Percentiles rank a stretch among this genome's conserved stretches.
Evolutionary conservation across 805 yeast genomes (phyloP).

Genomic region (Nakazawaea laoshanensis): DNA sequence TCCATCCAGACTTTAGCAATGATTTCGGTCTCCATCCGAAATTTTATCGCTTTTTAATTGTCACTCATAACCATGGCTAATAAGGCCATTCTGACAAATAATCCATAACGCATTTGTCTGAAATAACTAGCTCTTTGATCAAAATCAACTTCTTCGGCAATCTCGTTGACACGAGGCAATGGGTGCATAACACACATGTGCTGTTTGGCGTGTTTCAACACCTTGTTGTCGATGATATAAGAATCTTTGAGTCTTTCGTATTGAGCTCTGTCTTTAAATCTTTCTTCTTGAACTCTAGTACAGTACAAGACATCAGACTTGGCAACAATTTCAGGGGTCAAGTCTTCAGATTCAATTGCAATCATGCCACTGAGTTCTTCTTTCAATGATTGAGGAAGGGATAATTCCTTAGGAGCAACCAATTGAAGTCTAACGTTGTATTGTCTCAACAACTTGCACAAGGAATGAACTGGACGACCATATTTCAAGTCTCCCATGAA

Average conservation of each 20-base stretch:
- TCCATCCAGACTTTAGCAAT: slow-evolving; percentile 3
- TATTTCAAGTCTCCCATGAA: slow-evolving; percentile 98
- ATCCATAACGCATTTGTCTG: slow-evolving; percentile 98
- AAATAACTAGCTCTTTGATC: slow-evolving; percentile 99
- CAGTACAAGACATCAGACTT: slow-evolving; percentile 93
- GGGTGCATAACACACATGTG: slow-evolving; percentile 99
- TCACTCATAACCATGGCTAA: slow-evolving; percentile 95
- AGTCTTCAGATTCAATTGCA: slow-evolving; percentile 61
- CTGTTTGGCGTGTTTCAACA: slow-evolving; percentile 86
- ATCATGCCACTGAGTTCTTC: slow-evolving; percentile 66
- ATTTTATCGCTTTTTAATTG: background rate
- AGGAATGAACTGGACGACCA: slow-evolving; percentile 97
- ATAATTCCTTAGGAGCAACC: slow-evolving; percentile 83
- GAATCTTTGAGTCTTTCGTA: slow-evolving; percentile 86
- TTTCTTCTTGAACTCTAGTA: slow-evolving; percentile 96
- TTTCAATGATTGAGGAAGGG: slow-evolving; percentile 69
- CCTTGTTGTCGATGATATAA: slow-evolving; percentile 87
- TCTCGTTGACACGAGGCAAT: slow-evolving; percentile 93
- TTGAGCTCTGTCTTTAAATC: slow-evolving; percentile 69
- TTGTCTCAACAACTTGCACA: slow-evolving; percentile 81
- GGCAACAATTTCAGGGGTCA: slow-evolving; percentile 80
- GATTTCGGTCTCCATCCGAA: background rate
- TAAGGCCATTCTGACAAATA: slow-evolving; percentile 97
- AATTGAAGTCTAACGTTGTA: slow-evolving; percentile 91
- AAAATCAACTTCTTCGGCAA: slow-evolving; percentile 96